Evolutionary conservation across 441 rosid species (phyloP), one percentile per base, ranked within the genome.

Genomic region (Daphne laureola): DNA sequence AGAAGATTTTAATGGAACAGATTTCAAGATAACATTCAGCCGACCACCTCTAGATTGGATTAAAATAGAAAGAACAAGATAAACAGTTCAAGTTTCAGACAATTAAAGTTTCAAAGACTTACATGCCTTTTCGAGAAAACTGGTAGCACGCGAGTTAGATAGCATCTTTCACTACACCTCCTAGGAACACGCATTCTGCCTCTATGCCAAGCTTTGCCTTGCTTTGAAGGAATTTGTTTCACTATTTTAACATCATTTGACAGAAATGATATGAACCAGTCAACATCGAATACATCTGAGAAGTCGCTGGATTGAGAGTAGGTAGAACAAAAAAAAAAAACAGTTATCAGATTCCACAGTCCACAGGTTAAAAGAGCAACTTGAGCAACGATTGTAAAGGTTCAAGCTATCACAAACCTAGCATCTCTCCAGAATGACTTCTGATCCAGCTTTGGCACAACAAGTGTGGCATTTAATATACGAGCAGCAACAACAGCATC

Each of bases 401-500:
- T 52, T 40, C 44, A 59, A 44, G 55, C 49, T 14, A 49, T 65
- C 12, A 57, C 77, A 9, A 67, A 90, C 99, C 97, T 93, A 1
- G 96, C 67, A 65, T 93, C 99, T 70, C 79, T 93, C 99, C 99
- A 93, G 66, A 87, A 93, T 3, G 99, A 93, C 64, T 93, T 90
- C 68, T 82, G 89, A 73, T 93, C 99, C 62, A 93, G 73, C 80
- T 85, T 90, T 16, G 99, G 99, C 59, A 90, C 82, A 67, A 90
- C 90, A 65, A 93, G 97, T 8, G 97, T 85, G 48, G 96, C 97
- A 72, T 93, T 93, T 48, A 93, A 56, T 60, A 93, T 90, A 5
- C 94, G 83, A 14, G 99, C 97, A 55, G 97, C 99, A 72, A 80
- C 96, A 60, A 87, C 97, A 58, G 99, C 95, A 82, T 93, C 99